A percentile compares a stretch with the other conserved stretches of the same genome.
Evolutionary conservation across 805 yeast species (phyloP).

Genomic region (Starmerella kuoi): DNA sequence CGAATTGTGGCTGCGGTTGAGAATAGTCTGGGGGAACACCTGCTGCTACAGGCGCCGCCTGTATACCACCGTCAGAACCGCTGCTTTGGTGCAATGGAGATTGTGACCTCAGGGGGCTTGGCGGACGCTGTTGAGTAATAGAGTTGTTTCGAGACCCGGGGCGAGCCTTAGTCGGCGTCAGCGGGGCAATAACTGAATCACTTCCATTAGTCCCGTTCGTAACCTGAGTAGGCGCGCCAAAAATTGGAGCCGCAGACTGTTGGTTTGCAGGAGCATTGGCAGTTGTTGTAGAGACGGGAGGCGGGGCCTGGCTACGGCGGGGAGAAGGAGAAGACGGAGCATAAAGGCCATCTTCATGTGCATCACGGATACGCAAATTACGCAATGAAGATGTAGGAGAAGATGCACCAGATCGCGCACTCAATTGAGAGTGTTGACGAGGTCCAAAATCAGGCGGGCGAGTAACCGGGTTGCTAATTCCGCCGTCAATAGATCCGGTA

Average conservation of each 20-base stretch:
- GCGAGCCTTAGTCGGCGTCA: slow-evolving; percentile 11
- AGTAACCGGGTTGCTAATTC: slow-evolving; percentile 11
- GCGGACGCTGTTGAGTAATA: background rate
- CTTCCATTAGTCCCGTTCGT: background rate
- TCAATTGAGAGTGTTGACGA: slow-evolving; percentile 11
- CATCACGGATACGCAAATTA: slow-evolving; percentile 5
- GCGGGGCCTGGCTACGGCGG: background rate
- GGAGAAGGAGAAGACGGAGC: slow-evolving; percentile 7
- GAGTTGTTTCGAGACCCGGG: background rate
- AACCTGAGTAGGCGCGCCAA: too few species aligned
- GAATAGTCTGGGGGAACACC: background rate
- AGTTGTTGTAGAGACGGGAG: background rate
- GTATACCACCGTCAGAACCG: background rate
- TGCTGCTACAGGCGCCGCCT: background rate
- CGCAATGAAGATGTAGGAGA: slow-evolving; percentile 8
- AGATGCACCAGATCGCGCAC: slow-evolving; percentile 4
- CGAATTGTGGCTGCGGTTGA: background rate
- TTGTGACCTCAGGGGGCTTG: background rate
- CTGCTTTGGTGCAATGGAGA: background rate
- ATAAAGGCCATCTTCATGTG: slow-evolving; percentile 7
- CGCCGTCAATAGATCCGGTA: slow-evolving; percentile 6
- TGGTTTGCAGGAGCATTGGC: background rate
- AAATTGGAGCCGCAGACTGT: background rate
- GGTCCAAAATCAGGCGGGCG: slow-evolving; percentile 21
- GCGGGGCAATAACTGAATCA: slow-evolving; percentile 1